These are phyloP conservation scores for Acanthamoeba quina DNA, from an alignment of 208 protist species.

Conservation along the genomic window DNA sequence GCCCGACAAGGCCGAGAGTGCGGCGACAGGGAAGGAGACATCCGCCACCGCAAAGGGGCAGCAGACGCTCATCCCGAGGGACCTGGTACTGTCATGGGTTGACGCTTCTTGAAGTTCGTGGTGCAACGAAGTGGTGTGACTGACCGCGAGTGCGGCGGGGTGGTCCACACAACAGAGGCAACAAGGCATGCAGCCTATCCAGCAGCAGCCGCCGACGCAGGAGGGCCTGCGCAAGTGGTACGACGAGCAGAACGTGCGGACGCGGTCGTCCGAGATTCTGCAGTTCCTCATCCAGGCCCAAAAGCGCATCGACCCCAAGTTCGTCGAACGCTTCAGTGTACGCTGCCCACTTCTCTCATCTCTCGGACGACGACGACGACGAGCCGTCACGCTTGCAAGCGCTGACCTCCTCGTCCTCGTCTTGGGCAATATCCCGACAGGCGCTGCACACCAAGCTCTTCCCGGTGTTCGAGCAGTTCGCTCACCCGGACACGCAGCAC, in stretches of 20 bases:
- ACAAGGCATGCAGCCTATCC: neutral
- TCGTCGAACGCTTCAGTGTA: constrained; percentile 35
- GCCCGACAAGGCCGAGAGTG: neutral
- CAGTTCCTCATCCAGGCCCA: neutral
- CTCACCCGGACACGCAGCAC: neutral
- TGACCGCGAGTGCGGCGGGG: too few species aligned
- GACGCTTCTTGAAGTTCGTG: too few species aligned
- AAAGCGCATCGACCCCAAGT: constrained; percentile 48
- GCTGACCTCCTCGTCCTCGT: neutral
- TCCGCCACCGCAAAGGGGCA: too few species aligned
- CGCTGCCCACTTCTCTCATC: neutral
- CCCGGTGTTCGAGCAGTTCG: constrained; percentile 31
- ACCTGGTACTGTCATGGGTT: too few species aligned
- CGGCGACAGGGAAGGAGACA: too few species aligned
- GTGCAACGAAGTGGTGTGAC: too few species aligned
- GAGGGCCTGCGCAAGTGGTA: neutral
- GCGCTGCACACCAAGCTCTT: constrained; percentile 10
- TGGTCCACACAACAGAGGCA: too few species aligned
- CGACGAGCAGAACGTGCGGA: constrained; percentile 17
- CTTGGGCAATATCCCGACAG: neutral
- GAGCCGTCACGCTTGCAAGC: neutral
- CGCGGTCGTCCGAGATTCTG: neutral
- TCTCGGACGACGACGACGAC: neutral
- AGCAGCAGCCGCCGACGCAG: neutral
- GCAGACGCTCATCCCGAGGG: too few species aligned